Conservation (phyloP, 495 filamentous ascomycete species). For the Talaromyces stipitatus region DNA sequence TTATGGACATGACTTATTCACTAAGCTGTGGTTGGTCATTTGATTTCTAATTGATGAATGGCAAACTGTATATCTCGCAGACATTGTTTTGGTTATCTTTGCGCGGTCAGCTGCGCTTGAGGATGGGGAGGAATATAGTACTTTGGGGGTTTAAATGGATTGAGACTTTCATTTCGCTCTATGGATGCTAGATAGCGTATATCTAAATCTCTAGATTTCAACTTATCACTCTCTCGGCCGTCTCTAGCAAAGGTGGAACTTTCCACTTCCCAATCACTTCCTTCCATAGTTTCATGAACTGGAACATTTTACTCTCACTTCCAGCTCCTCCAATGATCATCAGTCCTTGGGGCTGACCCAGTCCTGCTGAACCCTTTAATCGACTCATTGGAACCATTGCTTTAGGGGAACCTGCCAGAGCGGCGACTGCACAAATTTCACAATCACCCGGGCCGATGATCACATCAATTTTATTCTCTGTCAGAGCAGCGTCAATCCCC, state of each 20-base stretch:
- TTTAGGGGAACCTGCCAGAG: slow-evolving; percentile 14
- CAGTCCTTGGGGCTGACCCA: background rate
- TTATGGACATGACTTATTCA: too few species aligned
- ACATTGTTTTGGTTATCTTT: too few species aligned
- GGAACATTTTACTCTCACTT: background rate
- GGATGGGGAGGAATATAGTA: too few species aligned
- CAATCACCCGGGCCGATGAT: slow-evolving; percentile 23
- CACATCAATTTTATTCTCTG: slow-evolving; percentile 15
- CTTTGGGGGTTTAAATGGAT: too few species aligned
- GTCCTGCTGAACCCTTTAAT: background rate
- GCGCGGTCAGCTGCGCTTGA: too few species aligned
- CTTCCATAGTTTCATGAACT: background rate
- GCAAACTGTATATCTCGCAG: too few species aligned
- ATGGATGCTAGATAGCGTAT: too few species aligned
- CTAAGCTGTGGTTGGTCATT: too few species aligned
- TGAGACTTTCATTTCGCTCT: too few species aligned
- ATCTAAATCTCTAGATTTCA: too few species aligned
- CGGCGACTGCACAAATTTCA: slow-evolving; percentile 19
- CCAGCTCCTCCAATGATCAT: background rate
- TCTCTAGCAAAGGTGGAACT: background rate
- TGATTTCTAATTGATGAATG: too few species aligned
- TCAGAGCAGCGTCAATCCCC: slow-evolving; percentile 14
- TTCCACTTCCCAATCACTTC: background rate
- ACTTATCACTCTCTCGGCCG: background rate
- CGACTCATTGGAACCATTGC: background rate